phyloP scores from a whole-genome alignment of 2,329 filamentous ascomycete genomes.

The Paraconiothyrium brasiliense region DNA sequence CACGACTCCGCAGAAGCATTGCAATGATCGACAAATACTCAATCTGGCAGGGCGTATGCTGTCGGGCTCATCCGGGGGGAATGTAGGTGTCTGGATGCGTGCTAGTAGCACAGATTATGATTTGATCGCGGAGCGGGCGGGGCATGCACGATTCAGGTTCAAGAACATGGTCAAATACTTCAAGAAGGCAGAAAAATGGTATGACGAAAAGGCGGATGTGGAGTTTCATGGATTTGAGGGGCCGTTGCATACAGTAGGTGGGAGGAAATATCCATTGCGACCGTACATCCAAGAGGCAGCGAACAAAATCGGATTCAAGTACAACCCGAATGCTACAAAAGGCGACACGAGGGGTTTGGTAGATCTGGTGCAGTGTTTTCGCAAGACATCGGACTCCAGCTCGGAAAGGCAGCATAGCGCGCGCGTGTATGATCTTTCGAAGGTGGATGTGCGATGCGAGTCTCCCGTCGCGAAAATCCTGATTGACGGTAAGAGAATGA shows the following conservation, averaged over 20 bases:
- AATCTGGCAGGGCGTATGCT: conserved; percentile 27
- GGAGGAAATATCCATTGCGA: conserved; percentile 27
- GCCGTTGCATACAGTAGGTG: conserved; percentile 26
- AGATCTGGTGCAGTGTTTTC: conserved; percentile 20
- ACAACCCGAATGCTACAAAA: conserved; percentile 22
- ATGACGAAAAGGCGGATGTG: conserved; percentile 10
- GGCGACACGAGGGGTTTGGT: conserved; percentile 28
- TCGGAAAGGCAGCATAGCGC: conserved; percentile 30
- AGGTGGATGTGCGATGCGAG: conserved; percentile 23
- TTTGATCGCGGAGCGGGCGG: conserved; percentile 25
- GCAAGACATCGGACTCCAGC: conserved; percentile 22
- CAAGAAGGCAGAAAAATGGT: conserved; percentile 18
- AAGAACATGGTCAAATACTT: conserved; percentile 9
- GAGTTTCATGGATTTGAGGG: conserved; percentile 28
- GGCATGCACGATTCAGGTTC: conserved; percentile 24
- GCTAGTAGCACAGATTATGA: conserved; percentile 26
- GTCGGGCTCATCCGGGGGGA: conserved; percentile 28
- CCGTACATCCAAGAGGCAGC: conserved; percentile 19
- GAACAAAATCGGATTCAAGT: conserved; percentile 23
- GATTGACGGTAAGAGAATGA: conserved; percentile 23
- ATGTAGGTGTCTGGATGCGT: conserved; percentile 30
- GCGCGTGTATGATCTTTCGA: conserved; percentile 28
- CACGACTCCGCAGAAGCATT: conserved; percentile 27
- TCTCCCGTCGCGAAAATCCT: conserved; percentile 25
- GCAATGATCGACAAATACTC: conserved; percentile 20